Conservation (phyloP, 164 flowering plant species). For the Malania oleifera region DNA sequence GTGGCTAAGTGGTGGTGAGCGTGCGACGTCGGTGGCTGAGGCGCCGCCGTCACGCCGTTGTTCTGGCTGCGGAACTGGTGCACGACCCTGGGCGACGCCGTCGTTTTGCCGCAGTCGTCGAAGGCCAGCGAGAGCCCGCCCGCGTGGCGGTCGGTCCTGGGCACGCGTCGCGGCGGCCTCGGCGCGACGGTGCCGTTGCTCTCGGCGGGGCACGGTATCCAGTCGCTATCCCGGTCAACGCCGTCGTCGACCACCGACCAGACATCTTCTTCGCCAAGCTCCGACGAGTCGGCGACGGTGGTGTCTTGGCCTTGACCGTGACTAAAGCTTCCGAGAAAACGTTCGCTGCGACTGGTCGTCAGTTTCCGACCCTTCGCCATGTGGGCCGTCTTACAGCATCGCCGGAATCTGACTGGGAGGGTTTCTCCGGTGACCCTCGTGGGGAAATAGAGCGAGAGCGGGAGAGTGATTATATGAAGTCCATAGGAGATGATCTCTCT, state of each 20-base stretch:
- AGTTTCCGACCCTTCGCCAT: slow-evolving; percentile 61
- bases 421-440: slow-evolving; percentile 9
- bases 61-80: slow-evolving; percentile 46
- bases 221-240: slow-evolving; percentile 3
- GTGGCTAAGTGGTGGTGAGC: slow-evolving; percentile 39
- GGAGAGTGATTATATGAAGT: background rate
- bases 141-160: slow-evolving; percentile 21
- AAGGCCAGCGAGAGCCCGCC: slow-evolving; percentile 84
- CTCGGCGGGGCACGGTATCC: background rate
- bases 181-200: background rate
- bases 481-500: background rate
- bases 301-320: slow-evolving; percentile 14
- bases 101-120: slow-evolving; percentile 28
- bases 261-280: slow-evolving; percentile 52
- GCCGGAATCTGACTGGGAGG: background rate
- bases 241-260: slow-evolving; percentile 45
- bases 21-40: slow-evolving; percentile 28
- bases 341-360: slow-evolving; percentile 49
- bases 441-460: background rate
- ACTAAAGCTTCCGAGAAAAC: slow-evolving; percentile 33
- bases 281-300: slow-evolving; percentile 21
- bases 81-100: slow-evolving; percentile 46
- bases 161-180: slow-evolving; percentile 4
- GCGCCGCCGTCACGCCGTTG: slow-evolving; percentile 15
- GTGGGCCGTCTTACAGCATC: background rate